Evolutionary conservation across 2,329 filamentous ascomycete species (phyloP), one percentile per base, ranked within the genome.

Genomic region (Diatrype stigma): DNA sequence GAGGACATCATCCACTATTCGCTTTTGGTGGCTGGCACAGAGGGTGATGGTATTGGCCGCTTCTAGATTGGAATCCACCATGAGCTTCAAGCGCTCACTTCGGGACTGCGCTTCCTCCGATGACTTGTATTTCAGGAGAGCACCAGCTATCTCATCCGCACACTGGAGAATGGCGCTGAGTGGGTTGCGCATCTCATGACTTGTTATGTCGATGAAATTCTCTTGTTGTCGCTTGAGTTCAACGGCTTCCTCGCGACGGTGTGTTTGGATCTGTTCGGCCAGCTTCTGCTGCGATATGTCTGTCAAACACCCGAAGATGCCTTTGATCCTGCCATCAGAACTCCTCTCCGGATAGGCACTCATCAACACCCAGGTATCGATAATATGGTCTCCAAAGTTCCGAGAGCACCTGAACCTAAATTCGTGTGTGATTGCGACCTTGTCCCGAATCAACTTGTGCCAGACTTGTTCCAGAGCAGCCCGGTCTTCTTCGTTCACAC

Each of bases 241-340:
- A 2, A 92, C 82, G 0, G 89, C 90, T 65, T 94, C 89, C 61
- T 92, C 82, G 62, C 89, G 86, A 51, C 89, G 84, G 42, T 85
- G 79, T 60, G 81, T 89, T 67, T 95, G 89, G 32, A 90, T 83
- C 45, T 86, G 84, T 67, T 95, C 90, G 1, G 90, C 89, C 76
- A 86, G 86, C 66, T 95, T 96, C 65, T 94, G 89, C 49, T 87
- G 82, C 17, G 87, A 90, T 56, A 96, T 95, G 62, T 95, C 89
- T 0, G 89, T 93, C 47, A 95, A 86, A 62, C 85, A 88, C 48
- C 87, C 88, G 59, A 92, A 91, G 2, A 91, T 85, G 54, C 85
- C 83, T 70, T 89, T 89, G 47, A 91, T 75, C 26, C 74, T 72
- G 3, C 86, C 87, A 26, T 81, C 72, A 1, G 75, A 70, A 54